Conservation (phyloP, 148 eudicot genomes). For the Bassia scoparia region DNA sequence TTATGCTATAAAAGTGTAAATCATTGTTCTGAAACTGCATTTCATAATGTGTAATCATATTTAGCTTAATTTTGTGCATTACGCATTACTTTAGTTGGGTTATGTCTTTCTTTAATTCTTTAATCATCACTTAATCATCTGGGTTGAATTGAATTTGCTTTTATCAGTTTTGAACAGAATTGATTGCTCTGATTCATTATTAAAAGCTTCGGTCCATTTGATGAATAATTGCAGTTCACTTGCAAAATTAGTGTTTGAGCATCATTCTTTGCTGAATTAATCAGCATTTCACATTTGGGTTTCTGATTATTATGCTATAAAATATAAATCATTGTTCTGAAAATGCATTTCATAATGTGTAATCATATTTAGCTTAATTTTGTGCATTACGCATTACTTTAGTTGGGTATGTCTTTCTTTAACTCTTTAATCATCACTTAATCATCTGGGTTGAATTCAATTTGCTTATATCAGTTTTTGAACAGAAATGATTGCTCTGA, state of each 20-base stretch:
- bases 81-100: not conserved
- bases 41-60: not conserved
- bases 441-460: not conserved
- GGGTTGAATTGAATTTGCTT: not conserved
- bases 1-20: not conserved
- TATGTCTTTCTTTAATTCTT: not conserved
- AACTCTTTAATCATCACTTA: not conserved
- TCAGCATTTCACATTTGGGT: not conserved
- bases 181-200: not conserved
- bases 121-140: not conserved
- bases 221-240: not conserved
- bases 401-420: not conserved
- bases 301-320: too few species aligned
- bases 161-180: not conserved
- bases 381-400: not conserved
- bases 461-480: not conserved
- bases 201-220: not conserved
- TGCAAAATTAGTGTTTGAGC: not conserved
- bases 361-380: not conserved
- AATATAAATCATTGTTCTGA: not conserved
- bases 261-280: not conserved
- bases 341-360: not conserved
- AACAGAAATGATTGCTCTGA: not conserved
- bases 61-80: not conserved
- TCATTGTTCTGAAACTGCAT: not conserved